Percentiles rank a stretch among this genome's conserved stretches.
These are phyloP conservation scores for Marasmius fiardii DNA, from an alignment of 1,284 basidiomycete genomes.

Conservation along the genomic window DNA sequence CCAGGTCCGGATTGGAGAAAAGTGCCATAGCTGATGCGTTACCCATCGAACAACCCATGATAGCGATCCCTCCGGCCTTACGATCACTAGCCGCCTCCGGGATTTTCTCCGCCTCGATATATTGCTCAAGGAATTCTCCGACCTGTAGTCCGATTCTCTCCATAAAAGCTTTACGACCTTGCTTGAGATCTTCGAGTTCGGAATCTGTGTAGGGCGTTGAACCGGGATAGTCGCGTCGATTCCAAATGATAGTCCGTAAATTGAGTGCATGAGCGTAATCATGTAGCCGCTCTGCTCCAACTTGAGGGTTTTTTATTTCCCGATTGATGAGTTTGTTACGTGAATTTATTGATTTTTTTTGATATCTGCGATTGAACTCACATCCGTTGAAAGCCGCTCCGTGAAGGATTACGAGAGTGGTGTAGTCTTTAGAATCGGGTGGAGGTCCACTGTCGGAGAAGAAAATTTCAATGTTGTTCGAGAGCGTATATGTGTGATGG, in stretches of 20 bases:
- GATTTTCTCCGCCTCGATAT: constrained; percentile 22
- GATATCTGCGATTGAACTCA: background rate
- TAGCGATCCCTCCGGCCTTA: constrained; percentile 24
- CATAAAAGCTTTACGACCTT: constrained; percentile 22
- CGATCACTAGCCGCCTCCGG: constrained; percentile 20
- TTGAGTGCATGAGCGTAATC: constrained; percentile 18
- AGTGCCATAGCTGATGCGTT: constrained; percentile 21
- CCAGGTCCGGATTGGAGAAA: constrained; percentile 20
- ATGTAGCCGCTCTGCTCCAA: constrained; percentile 24
- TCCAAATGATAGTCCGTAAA: constrained; percentile 25
- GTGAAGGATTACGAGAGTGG: constrained; percentile 18
- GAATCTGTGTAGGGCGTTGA: constrained; percentile 28
- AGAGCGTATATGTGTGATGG: constrained; percentile 2
- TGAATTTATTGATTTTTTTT: background rate
- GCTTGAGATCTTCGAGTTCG: constrained; percentile 25
- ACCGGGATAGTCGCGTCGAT: constrained; percentile 30
- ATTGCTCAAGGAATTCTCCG: constrained; percentile 23
- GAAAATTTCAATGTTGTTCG: constrained; percentile 5
- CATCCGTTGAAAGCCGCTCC: constrained; percentile 18
- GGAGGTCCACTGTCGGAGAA: constrained; percentile 18
- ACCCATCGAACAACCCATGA: constrained; percentile 33
- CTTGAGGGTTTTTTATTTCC: too few species aligned
- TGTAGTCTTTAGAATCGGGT: constrained; percentile 14
- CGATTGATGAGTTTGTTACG: too few species aligned
- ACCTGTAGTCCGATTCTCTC: constrained; percentile 22